These are phyloP conservation scores for Bruguiera hainesii DNA, from an alignment of 441 rosid species.

Conservation along the genomic window DNA sequence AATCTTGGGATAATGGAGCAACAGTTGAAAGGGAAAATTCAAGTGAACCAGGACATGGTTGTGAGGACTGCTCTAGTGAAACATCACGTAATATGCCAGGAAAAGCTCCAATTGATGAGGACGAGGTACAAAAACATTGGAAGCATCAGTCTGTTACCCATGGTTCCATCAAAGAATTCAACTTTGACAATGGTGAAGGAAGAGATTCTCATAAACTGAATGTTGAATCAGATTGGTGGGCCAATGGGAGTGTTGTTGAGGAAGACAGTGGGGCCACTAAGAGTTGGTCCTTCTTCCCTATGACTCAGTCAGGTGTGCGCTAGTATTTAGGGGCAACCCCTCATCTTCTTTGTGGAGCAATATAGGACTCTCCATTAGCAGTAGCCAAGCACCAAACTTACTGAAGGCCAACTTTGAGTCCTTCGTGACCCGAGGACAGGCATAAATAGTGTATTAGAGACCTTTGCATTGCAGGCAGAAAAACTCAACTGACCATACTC, in stretches of 20 bases:
- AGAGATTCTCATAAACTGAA: constrained; percentile 40
- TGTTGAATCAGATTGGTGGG: constrained; percentile 52
- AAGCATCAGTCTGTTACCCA: constrained; percentile 49
- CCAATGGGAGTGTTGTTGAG: constrained; percentile 36
- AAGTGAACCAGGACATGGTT: constrained; percentile 14
- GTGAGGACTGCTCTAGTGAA: constrained; percentile 25
- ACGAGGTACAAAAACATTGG: constrained; percentile 28
- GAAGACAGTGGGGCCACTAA: constrained; percentile 30
- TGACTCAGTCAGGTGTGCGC: constrained; percentile 62
- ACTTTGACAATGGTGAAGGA: constrained; percentile 50
- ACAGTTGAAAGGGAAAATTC: constrained; percentile 18
- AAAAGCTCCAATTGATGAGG: constrained; percentile 27
- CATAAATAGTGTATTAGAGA: constrained; percentile 19
- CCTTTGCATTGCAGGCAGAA: constrained; percentile 17
- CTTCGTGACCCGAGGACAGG: constrained; percentile 34
- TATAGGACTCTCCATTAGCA: constrained; percentile 17
- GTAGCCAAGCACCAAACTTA: constrained; percentile 17
- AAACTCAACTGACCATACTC: constrained; percentile 17
- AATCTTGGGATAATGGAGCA: constrained; percentile 21
- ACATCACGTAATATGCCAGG: constrained; percentile 31
- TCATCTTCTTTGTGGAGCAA: constrained; percentile 10
- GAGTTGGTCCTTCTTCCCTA: constrained; percentile 89
- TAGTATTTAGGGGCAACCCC: not conserved
- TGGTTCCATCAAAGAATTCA: constrained; percentile 67
- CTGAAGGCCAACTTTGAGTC: constrained; percentile 38